Evolutionary conservation across 1,284 basidiomycete species (phyloP).

Genomic region (Ustilago trichophora): DNA sequence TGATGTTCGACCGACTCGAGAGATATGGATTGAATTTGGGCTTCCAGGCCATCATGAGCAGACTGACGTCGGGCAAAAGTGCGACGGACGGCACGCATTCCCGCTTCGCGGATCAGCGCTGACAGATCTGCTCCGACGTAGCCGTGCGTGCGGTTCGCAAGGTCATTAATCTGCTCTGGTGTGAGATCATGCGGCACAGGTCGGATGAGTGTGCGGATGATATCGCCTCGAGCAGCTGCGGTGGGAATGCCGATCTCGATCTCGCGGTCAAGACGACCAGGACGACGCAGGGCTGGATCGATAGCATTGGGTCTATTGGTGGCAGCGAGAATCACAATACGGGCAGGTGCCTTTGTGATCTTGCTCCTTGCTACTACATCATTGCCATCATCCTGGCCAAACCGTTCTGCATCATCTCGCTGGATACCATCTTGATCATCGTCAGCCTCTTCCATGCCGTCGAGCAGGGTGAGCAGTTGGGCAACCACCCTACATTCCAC

Average conservation of each 20-base stretch:
- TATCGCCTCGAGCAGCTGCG: conserved; percentile 80
- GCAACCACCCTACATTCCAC: conserved; percentile 96
- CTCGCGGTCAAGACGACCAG: conserved; percentile 94
- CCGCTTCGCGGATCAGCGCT: conserved; percentile 90
- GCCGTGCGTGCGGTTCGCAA: conserved; percentile 87
- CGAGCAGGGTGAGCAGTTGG: conserved; percentile 91
- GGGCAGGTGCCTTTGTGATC: conserved; percentile 50
- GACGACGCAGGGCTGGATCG: conserved; percentile 91
- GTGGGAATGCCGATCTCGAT: conserved; percentile 97
- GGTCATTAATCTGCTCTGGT: conserved; percentile 72
- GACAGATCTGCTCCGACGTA: conserved; percentile 96
- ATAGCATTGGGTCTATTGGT: conserved; percentile 97
- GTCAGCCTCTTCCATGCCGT: conserved; percentile 75
- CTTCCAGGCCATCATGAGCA: conserved; percentile 15
- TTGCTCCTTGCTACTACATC: not conserved
- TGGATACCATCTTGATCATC: conserved; percentile 42
- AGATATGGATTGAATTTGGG: conserved; percentile 28
- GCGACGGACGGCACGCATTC: conserved; percentile 87
- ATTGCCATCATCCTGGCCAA: conserved; percentile 54
- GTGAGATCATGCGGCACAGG: conserved; percentile 81
- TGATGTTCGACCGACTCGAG: conserved; percentile 5
- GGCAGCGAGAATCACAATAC: conserved; percentile 93
- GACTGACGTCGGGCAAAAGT: conserved; percentile 28
- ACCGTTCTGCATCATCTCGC: conserved; percentile 3
- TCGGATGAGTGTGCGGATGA: conserved; percentile 81